A percentile compares a stretch with the other conserved stretches of the same genome.
Evolutionary conservation across 345 rosid species (phyloP).

Genomic region (Lepidium didymum): DNA sequence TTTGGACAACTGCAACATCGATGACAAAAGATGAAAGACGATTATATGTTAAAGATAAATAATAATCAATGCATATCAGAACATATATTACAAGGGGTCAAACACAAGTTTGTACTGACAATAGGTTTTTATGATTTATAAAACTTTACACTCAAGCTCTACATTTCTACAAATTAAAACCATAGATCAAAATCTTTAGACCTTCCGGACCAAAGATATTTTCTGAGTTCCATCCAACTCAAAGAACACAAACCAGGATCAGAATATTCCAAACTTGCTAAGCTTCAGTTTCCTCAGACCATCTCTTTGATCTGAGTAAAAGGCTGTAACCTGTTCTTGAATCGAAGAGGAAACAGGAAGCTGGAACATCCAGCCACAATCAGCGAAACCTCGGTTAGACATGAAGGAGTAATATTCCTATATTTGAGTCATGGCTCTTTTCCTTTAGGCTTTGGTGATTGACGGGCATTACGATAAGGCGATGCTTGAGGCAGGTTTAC

Average conservation of each 20-base stretch:
- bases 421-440: constrained; percentile 30
- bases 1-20: too few species aligned
- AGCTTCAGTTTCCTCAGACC: constrained; percentile 11
- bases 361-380: not conserved
- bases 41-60: not conserved
- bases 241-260: constrained; percentile 14
- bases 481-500: constrained; percentile 47
- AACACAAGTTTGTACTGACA: constrained; percentile 2
- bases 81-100: not conserved
- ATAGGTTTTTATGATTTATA: not conserved
- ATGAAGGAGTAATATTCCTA: constrained; percentile 3
- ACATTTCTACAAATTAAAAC: constrained; percentile 16
- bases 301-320: constrained; percentile 5
- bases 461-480: constrained; percentile 47
- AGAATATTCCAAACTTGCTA: not conserved
- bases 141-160: constrained; percentile 26
- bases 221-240: constrained; percentile 6
- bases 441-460: constrained; percentile 64
- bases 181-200: constrained; percentile 19
- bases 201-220: constrained; percentile 20
- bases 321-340: not conserved
- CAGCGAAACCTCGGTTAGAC: not conserved
- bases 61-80: not conserved
- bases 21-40: too few species aligned
- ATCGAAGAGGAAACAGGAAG: constrained; percentile 4